Base-by-base conservation (phyloP, 1,139 yeast species). In the Saccharomyces uvarum region DNA sequence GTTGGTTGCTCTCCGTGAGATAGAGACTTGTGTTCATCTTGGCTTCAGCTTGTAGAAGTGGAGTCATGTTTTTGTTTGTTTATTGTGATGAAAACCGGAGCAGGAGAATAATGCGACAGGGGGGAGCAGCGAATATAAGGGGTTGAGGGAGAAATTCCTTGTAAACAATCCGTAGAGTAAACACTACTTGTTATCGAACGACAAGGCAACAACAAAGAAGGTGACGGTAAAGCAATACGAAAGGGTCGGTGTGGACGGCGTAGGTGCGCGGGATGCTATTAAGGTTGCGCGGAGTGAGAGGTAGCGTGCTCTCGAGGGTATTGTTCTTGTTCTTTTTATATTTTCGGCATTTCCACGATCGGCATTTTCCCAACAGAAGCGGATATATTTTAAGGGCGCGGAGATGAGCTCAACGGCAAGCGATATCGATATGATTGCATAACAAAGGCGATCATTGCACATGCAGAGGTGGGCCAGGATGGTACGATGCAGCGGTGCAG, bases 301-400 rank as follows among this genome's bases (percentile, higher is more conserved):
- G 2, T 14, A 33, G 42, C 11, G 42, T 33, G 14, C 42, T 11
- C 42, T 33, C 42, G 42, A 33, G 21, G 42, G 51, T 49, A 11
- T 47, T 26, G 26, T 32, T 50, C n/a, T 50, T 50, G 47, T 27
- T 42, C 28, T 26, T 50, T 42, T 50, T 41, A 13, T 28, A 50
- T 38, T 42, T 24, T 27, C 29, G 44, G 51, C 19, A 44, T n/a
- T 32, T 48, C 14, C 16, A 16, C 16, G 42, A 21, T 33, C 42
- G 42, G 42, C 42, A 33, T 33, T 33, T 24, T 33, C 42, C 21
- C 42, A 33, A 33, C 42, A 33, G 42, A 33, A 33, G 42, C 42
- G 42, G 42, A 33, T 33, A 14, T 33, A 33, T 33, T 33, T 33
- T 33, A 33, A 33, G 42, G 42, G 42, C 42, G 42, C 42, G 49